Evolutionary conservation across 352 stramenopile species (phyloP).

Genomic region (Pythium sukuiense): DNA sequence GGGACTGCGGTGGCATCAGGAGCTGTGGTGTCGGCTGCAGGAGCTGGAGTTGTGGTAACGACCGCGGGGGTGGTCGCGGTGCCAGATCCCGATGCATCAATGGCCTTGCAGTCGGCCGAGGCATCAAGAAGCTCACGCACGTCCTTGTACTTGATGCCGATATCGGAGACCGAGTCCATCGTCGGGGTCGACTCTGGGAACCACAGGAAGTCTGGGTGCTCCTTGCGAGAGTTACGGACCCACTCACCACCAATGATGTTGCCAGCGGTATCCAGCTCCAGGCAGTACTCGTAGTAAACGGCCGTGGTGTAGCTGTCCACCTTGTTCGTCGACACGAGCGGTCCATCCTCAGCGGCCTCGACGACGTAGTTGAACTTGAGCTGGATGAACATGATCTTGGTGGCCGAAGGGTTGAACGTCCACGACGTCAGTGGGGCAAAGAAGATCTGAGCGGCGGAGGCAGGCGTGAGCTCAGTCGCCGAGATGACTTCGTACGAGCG

Average conservation of each 20-base stretch:
- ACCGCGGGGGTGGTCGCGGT: not conserved
- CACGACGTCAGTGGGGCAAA: not conserved
- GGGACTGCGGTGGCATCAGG: not conserved
- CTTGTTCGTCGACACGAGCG: constrained; percentile 43
- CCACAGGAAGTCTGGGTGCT: constrained; percentile 71
- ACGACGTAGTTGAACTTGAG: constrained; percentile 64
- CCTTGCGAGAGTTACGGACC: constrained; percentile 47
- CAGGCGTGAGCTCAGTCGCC: constrained; percentile 12
- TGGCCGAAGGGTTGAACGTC: constrained; percentile 58
- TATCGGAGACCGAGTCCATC: constrained; percentile 12
- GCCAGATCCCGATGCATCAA: not conserved
- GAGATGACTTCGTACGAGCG: constrained; percentile 24
- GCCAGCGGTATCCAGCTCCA: constrained; percentile 58
- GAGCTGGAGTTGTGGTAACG: not conserved
- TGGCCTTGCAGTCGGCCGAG: constrained; percentile 16
- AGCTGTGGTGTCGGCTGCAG: not conserved
- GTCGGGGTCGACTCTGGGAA: constrained; percentile 34
- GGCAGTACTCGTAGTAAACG: constrained; percentile 69
- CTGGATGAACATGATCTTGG: constrained; percentile 53
- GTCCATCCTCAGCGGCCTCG: constrained; percentile 50
- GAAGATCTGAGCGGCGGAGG: not conserved
- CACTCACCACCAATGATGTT: constrained; percentile 70
- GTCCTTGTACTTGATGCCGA: constrained; percentile 25
- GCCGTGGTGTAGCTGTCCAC: constrained; percentile 52
- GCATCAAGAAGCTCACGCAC: constrained; percentile 19